Evolutionary conservation across 1,139 yeast species (phyloP), one percentile per base, ranked within the genome.

Genomic region (Ogataea hybrid): DNA sequence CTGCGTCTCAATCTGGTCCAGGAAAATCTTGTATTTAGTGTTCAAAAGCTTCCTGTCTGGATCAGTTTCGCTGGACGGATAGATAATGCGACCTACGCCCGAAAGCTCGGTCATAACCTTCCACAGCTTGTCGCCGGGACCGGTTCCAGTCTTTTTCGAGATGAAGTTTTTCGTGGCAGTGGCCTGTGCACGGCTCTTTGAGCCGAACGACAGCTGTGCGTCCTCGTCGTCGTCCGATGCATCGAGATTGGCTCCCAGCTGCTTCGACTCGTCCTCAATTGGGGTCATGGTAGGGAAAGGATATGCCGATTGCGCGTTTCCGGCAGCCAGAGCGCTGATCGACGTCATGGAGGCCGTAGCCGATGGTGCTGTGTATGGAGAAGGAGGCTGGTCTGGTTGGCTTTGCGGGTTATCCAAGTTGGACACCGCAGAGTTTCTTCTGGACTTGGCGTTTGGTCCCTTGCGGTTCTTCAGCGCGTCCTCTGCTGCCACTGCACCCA

Each of bases 401-500:
- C n/a, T 28, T n/a, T 11, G 27, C 6, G 35, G 44, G 22, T 37
- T 38, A 23, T 31, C 39, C 9, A 34, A 25, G 32, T 27, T 40
- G 25, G 56, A 52, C 14, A 38, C 50, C 18, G 40, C 39, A 2
- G 57, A 52, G 28, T 45, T 42, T 32, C 51, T 39, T 51, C 57
- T 42, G 1, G 56, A 50, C 32, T 44, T 40, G 10, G 32, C 14
- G 29, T 35, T 41, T n/a, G 36, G 38, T 6, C 25, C 38, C 30
- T 46, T 45, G 22, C 40, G 43, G 25, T 39, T 33, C 41, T 62
- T 59, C 11, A 78, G 73, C 6, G 75, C 68, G 43, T 72, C 78
- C 55, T 78, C 81, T 2, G 92, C 87, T 6, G 98, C 97, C 50
- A 83, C 89, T 2, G 97, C 97, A 28, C 97, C 98, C 48, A 92